These are phyloP conservation scores for Magnusiomyces ingens DNA, from an alignment of 1,139 yeast genomes.

Conservation along the genomic window DNA sequence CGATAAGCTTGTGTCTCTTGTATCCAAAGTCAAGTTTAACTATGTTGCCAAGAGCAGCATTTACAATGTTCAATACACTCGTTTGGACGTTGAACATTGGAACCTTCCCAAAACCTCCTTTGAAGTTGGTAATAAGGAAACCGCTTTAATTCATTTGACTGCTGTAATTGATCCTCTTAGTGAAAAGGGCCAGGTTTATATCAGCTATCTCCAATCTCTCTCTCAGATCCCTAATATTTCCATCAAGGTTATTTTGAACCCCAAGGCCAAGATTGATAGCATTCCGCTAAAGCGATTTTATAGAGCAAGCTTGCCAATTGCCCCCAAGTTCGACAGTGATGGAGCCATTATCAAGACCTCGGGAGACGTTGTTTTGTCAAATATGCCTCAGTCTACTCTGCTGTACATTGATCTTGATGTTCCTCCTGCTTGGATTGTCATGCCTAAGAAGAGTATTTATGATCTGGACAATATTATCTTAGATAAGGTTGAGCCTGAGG, in stretches of 20 bases:
- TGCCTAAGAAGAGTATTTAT: slow-evolving; percentile 42
- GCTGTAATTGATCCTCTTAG: slow-evolving; percentile 66
- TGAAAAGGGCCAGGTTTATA: slow-evolving; percentile 57
- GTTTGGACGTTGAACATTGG: slow-evolving; percentile 21
- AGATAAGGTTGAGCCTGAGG: slow-evolving; percentile 32
- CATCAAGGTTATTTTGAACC: slow-evolving; percentile 54
- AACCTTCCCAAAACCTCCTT: slow-evolving; percentile 20
- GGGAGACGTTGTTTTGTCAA: slow-evolving; percentile 28
- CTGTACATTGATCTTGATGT: slow-evolving; percentile 55
- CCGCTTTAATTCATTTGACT: slow-evolving; percentile 40
- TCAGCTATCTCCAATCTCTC: slow-evolving; percentile 46
- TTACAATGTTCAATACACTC: slow-evolving; percentile 9
- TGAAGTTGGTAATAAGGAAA: slow-evolving; percentile 18
- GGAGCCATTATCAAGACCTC: slow-evolving; percentile 29
- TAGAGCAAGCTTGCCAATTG: slow-evolving; percentile 39
- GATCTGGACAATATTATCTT: slow-evolving; percentile 56
- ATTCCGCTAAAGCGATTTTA: slow-evolving; percentile 56
- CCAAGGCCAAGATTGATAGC: slow-evolving; percentile 40
- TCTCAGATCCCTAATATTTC: slow-evolving; percentile 35
- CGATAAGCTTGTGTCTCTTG: slow-evolving; percentile 25
- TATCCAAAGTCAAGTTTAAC: slow-evolving; percentile 19
- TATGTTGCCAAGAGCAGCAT: slow-evolving; percentile 17
- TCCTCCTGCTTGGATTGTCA: slow-evolving; percentile 62
- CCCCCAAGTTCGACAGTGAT: slow-evolving; percentile 37
- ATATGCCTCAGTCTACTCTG: slow-evolving; percentile 44